These are phyloP conservation scores for Verticillium dahliae DNA, from an alignment of 2,329 filamentous ascomycete species.

Conservation along the genomic window DNA sequence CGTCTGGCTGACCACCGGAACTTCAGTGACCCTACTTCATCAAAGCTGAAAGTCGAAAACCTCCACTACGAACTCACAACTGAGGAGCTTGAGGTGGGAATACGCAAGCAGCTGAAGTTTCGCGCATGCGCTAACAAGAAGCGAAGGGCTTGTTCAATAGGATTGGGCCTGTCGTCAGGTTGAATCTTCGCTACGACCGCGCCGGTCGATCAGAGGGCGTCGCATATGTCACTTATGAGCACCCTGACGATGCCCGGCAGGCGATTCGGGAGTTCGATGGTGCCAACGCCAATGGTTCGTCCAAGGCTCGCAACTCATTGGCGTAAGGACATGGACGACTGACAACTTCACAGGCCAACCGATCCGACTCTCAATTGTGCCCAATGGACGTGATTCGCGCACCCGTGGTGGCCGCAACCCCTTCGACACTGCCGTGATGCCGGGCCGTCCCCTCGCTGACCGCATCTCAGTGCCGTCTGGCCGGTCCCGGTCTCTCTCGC, in stretches of 20 bases:
- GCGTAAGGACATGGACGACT: neutral
- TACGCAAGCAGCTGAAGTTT: too few species aligned
- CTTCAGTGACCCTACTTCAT: constrained; percentile 45
- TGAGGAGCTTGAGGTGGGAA: constrained; percentile 67
- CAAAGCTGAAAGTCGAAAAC: constrained; percentile 80
- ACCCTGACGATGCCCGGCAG: constrained; percentile 60
- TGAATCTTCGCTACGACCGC: constrained; percentile 76
- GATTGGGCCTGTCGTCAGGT: constrained; percentile 64
- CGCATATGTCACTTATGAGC: constrained; percentile 76
- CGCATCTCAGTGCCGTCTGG: constrained; percentile 48
- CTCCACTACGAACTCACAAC: constrained; percentile 88
- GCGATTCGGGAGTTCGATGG: constrained; percentile 80
- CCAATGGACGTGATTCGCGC: constrained; percentile 34
- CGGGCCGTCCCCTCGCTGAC: constrained; percentile 52
- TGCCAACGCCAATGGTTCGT: constrained; percentile 73
- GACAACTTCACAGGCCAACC: constrained; percentile 57
- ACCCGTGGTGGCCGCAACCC: constrained; percentile 37
- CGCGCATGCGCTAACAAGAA: constrained; percentile 16
- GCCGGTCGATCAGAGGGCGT: constrained; percentile 81
- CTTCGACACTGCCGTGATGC: constrained; percentile 49
- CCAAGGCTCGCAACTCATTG: neutral
- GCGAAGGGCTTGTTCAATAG: constrained; percentile 69
- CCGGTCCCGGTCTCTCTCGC: constrained; percentile 59
- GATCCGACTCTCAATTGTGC: constrained; percentile 65
- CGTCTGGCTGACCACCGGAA: constrained; percentile 2